Evolutionary conservation across 106 monocot species (phyloP), one percentile per base, ranked within the genome.

Genomic region (Allium sativum): DNA sequence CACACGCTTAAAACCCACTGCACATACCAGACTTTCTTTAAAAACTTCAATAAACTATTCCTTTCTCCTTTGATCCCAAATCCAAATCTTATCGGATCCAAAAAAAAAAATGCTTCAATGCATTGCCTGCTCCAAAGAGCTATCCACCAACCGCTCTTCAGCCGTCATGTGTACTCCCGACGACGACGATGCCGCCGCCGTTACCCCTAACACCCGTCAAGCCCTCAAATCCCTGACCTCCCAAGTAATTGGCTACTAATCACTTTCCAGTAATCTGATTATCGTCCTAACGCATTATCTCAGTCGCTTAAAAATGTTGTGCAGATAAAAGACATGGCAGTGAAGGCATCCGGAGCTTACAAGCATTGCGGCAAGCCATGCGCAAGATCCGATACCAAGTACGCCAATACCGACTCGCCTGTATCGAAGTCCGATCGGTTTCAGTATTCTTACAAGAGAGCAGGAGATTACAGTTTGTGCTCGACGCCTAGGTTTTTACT

Each of bases 291-390:
- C 18, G 6, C 3, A 55, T 20, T 7, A 20, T 7, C 18, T 41
- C 13, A 42, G 65, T 62, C 17, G 8, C 15, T 56, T 66, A 48
- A 20, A 20, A 9, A 3, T 22, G 14, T 44, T 8, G 44, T 69
- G 61, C 84, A 93, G 88, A 72, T 93, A 69, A 93, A 84, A 70
- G 88, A 93, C 65, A 93, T 93, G 77, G 93, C 93, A 44, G 12
- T 85, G 31, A 94, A 86, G 72, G 90, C 90, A 7, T 84, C 87
- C 9, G 84, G 93, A 40, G 94, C 79, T 53, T 94, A 90, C 83
- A 68, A 84, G 62, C 78, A 94, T 68, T 94, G 90, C 55, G 81
- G 89, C 61, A 86, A 82, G 72, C 79, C 90, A 1, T 86, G 90
- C 52, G 61, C 68, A 0, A 84, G 84, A 9, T 65, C 13, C 77